A percentile compares a stretch with the other conserved stretches of the same genome.
Conservation (phyloP, 208 protist species). For the Trypanosoma boissoni region DNA sequence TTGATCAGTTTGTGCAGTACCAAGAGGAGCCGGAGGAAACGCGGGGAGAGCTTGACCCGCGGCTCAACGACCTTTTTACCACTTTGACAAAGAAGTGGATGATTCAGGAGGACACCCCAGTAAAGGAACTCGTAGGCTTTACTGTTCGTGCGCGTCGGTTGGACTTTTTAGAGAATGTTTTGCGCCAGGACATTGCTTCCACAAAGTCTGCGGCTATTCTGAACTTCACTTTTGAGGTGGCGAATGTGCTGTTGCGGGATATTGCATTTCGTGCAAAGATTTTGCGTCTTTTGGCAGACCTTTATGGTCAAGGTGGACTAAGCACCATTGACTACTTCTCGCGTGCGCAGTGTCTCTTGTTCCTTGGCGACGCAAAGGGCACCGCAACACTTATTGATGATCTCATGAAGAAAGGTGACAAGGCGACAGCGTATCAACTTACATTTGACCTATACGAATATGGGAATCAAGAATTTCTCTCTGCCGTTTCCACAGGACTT, state of each 20-base stretch:
- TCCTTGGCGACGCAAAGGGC: slow-evolving; percentile 85
- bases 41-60: slow-evolving; percentile 54
- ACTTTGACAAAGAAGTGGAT: slow-evolving; percentile 80
- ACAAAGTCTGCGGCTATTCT: slow-evolving; percentile 84
- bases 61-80: slow-evolving; percentile 80
- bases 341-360: slow-evolving; percentile 93
- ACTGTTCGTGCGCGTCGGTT: slow-evolving; percentile 80
- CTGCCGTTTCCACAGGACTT: slow-evolving; percentile 49
- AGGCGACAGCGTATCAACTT: slow-evolving; percentile 78
- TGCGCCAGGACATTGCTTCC: slow-evolving; percentile 54
- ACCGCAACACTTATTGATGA: slow-evolving; percentile 80
- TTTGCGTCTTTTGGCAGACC: slow-evolving; percentile 77
- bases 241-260: slow-evolving; percentile 79
- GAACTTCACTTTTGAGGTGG: slow-evolving; percentile 88
- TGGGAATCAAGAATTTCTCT: slow-evolving; percentile 88
- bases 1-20: slow-evolving; percentile 92
- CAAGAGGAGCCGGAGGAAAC: slow-evolving; percentile 47
- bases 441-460: slow-evolving; percentile 89
- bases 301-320: slow-evolving; percentile 73
- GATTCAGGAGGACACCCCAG: slow-evolving; percentile 56
- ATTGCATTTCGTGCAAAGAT: slow-evolving; percentile 86
- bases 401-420: slow-evolving; percentile 64
- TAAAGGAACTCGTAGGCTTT: slow-evolving; percentile 90
- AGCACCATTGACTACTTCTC: slow-evolving; percentile 88
- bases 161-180: slow-evolving; percentile 84